These are phyloP conservation scores for Collybia mongolica DNA, from an alignment of 768 basidiomycete species.

Conservation along the genomic window DNA sequence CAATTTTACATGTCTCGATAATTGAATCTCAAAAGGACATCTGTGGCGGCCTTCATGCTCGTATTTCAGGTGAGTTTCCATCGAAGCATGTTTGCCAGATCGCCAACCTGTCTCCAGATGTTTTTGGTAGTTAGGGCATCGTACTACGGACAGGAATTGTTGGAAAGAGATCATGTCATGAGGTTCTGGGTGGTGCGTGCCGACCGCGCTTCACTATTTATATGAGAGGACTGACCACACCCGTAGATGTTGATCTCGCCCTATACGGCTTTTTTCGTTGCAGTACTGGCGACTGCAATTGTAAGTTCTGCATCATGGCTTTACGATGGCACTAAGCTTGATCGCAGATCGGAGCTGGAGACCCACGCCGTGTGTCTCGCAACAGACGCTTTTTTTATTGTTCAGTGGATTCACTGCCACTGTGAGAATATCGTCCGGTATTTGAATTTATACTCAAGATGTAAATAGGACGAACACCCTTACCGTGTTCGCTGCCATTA, in stretches of 20 bases:
- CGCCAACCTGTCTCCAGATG: conserved; percentile 29
- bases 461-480: conserved; percentile 37
- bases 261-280: conserved; percentile 37
- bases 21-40: conserved; percentile 26
- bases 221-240: background rate
- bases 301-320: conserved; percentile 24
- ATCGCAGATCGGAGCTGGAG: conserved; percentile 34
- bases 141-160: conserved; percentile 28
- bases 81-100: background rate
- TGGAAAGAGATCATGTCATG: conserved; percentile 30
- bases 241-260: conserved; percentile 40
- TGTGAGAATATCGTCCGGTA: conserved; percentile 29
- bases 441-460: background rate
- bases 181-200: conserved; percentile 36
- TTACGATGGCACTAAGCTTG: background rate
- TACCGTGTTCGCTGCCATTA: conserved; percentile 34
- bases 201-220: background rate
- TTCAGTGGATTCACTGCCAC: conserved; percentile 32
- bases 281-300: conserved; percentile 36
- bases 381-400: conserved; percentile 52
- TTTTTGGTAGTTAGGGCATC: conserved; percentile 39
- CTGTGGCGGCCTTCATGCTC: conserved; percentile 38
- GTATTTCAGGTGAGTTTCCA: conserved; percentile 35
- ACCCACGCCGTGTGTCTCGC: conserved; percentile 38
- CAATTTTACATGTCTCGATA: background rate